Base-by-base conservation (phyloP, 208 protist genomes). In the Herpetomonas tarakana region DNA sequence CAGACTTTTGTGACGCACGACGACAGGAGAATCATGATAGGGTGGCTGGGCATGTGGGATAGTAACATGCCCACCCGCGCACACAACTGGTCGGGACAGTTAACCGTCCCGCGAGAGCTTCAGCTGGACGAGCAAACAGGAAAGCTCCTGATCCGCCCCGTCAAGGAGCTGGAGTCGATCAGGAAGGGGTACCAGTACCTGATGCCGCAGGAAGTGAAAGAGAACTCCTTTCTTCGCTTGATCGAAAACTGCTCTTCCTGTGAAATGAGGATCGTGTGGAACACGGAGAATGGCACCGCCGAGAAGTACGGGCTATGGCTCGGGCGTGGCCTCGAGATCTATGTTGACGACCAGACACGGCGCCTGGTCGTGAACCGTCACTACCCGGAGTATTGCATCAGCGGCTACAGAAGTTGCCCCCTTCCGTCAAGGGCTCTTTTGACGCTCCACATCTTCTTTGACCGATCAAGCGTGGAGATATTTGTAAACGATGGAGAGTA, bases 291-390 rank as follows among this genome's bases (percentile, higher is more conserved):
- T 30, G 75, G 73, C 47, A 78, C 68, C 0, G 80, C 60, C 0
- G 75, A 83, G 35, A 87, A 87, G 58, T 87, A 87, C 49, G 80
- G 80, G 0, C 58, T 87, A 14, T 83, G 76, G 76, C 68, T 87
- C 22, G 80, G 80, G 7, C 52, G 26, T 28, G 80, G 80, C 2
- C 52, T 76, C 0, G 75, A 87, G 45, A 65, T 87, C n/a, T 71
- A 50, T 53, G 62, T 87, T 2, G 80, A 87, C 30, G 55, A 35
- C 11, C 75, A 82, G 30, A 63, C 51, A 28, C 57, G 65, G 26
- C 52, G 75, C 1, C 50, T 87, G 16, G 68, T 78, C 2, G 61
- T 87, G 0, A 87, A 79, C 44, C 66, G 80, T 2, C 76, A 87
- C 58, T 87, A 87, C 28, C 67, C 75, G 0, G 41, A 82, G 35